phyloP scores from a whole-genome alignment of 78 protist genomes.

The Chrysochromulina tobinii region DNA sequence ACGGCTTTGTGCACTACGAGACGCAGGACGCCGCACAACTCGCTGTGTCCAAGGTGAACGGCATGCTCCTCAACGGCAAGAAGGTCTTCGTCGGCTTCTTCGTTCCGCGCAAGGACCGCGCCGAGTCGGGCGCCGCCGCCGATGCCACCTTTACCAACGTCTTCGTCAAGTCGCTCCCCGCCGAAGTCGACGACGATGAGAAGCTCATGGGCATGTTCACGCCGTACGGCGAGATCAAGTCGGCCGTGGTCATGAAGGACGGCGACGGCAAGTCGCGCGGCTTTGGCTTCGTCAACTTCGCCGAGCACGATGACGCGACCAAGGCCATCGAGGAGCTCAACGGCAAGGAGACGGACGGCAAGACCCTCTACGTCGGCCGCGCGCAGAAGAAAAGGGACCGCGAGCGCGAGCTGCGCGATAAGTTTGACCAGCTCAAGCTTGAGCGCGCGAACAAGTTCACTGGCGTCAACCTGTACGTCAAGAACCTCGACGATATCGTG shows the following conservation, averaged over 20 bases:
- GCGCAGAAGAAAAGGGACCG: constrained; percentile 90
- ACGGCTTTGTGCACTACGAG: constrained; percentile 94
- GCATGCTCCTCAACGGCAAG: constrained; percentile 81
- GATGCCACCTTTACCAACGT: constrained; percentile 85
- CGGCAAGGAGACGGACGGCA: constrained; percentile 71
- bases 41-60: constrained; percentile 91
- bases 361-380: constrained; percentile 77
- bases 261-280: constrained; percentile 78
- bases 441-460: constrained; percentile 68
- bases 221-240: constrained; percentile 79
- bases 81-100: constrained; percentile 87
- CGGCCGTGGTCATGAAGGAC: constrained; percentile 61
- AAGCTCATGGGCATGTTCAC: constrained; percentile 59
- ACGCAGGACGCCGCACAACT: constrained; percentile 82
- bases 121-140: not conserved
- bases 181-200: constrained; percentile 50
- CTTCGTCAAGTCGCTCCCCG: constrained; percentile 85
- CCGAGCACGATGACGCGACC: constrained; percentile 80
- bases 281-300: constrained; percentile 95
- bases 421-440: constrained; percentile 63
- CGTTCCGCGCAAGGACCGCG: constrained; percentile 78
- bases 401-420: constrained; percentile 69
- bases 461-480: constrained; percentile 93
- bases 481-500: constrained; percentile 92
- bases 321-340: constrained; percentile 77